Conservation (phyloP, 2,329 filamentous ascomycete genomes). For the Elsinoe perseae region DNA sequence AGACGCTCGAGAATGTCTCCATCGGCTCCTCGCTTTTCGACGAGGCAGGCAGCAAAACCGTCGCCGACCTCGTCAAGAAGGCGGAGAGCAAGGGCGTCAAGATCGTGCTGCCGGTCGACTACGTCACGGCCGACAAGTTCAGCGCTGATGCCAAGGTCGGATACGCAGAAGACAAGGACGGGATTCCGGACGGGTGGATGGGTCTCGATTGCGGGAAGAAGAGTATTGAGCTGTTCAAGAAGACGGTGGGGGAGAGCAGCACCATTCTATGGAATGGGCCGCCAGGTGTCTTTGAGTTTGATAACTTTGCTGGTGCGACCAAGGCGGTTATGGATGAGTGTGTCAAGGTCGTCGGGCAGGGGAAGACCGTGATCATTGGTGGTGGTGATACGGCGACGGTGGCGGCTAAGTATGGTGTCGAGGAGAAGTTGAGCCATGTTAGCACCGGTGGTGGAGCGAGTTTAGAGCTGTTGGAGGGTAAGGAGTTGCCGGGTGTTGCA, state of each 20-base stretch:
- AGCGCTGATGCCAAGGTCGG: slow-evolving; percentile 72
- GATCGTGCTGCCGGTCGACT: slow-evolving; percentile 89
- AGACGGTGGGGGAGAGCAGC: slow-evolving; percentile 77
- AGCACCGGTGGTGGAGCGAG: slow-evolving; percentile 94
- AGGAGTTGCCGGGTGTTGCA: slow-evolving; percentile 87
- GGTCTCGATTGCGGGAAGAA: slow-evolving; percentile 90
- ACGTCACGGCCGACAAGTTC: slow-evolving; percentile 94
- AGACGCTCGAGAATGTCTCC: slow-evolving; percentile 82
- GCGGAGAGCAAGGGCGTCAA: slow-evolving; percentile 94
- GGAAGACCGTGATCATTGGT: slow-evolving; percentile 97
- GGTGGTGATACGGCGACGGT: slow-evolving; percentile 98
- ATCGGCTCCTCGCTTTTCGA: slow-evolving; percentile 92
- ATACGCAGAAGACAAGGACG: slow-evolving; percentile 73
- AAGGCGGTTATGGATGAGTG: slow-evolving; percentile 86
- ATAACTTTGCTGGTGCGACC: slow-evolving; percentile 86
- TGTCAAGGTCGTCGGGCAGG: slow-evolving; percentile 68
- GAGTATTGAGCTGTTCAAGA: slow-evolving; percentile 80
- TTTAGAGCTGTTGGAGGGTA: slow-evolving; percentile 94
- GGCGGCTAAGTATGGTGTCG: slow-evolving; percentile 90
- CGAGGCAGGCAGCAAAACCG: slow-evolving; percentile 86
- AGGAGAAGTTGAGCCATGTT: slow-evolving; percentile 96
- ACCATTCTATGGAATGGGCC: slow-evolving; percentile 99
- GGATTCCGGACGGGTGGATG: slow-evolving; percentile 97
- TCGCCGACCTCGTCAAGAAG: slow-evolving; percentile 81
- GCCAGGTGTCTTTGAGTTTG: slow-evolving; percentile 94